A percentile compares a stretch with the other conserved stretches of the same genome.
Evolutionary conservation across 1,139 yeast genomes (phyloP).

Genomic region (Candida albicans): DNA sequence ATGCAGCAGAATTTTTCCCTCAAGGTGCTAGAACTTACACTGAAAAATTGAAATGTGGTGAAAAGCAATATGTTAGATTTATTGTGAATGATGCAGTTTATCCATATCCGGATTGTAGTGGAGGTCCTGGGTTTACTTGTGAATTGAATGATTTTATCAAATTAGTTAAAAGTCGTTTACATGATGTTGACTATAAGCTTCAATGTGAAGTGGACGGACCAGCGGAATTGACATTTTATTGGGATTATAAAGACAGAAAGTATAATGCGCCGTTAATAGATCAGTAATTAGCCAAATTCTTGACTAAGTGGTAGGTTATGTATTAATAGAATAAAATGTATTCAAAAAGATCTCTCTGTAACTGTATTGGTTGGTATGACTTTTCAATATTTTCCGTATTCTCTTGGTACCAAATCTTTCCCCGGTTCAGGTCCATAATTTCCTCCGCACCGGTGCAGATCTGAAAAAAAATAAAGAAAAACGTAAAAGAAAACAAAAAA

Average conservation of each 20-base stretch:
- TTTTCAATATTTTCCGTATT: too few species aligned
- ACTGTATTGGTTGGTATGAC: too few species aligned
- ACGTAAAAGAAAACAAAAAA: too few species aligned
- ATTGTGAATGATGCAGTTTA: conserved; percentile 58
- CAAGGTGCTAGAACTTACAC: conserved; percentile 51
- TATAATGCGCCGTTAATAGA: conserved; percentile 27
- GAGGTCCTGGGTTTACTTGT: conserved; percentile 63
- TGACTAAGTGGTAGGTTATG: not conserved
- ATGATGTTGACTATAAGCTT: conserved; percentile 26
- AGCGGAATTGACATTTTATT: conserved; percentile 29
- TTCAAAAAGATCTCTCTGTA: too few species aligned
- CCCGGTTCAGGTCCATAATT: too few species aligned
- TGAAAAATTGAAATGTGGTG: conserved; percentile 43
- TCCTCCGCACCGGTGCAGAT: too few species aligned
- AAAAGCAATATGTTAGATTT: conserved; percentile 41
- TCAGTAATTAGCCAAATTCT: conserved; percentile 4
- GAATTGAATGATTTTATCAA: conserved; percentile 39
- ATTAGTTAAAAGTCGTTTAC: conserved; percentile 32
- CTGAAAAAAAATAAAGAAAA: too few species aligned
- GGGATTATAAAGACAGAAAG: conserved; percentile 31
- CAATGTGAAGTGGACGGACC: conserved; percentile 35
- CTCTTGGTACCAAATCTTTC: too few species aligned
- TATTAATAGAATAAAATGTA: not conserved
- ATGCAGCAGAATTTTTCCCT: conserved; percentile 48
- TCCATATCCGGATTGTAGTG: conserved; percentile 50